These are phyloP conservation scores for Torulaspora globosa DNA, from an alignment of 1,139 yeast species.

Conservation along the genomic window DNA sequence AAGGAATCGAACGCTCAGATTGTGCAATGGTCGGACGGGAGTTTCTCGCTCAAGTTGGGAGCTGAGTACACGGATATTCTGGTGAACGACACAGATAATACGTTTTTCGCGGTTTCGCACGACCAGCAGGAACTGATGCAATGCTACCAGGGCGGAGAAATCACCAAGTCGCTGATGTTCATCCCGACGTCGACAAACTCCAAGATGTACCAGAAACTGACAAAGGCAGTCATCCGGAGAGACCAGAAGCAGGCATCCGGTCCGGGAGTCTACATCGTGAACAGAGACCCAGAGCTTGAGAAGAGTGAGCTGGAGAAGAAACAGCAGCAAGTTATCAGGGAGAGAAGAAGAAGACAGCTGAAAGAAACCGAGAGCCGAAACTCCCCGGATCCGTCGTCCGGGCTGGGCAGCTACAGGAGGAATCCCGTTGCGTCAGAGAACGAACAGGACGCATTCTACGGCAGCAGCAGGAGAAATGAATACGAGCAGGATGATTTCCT, in stretches of 20 bases:
- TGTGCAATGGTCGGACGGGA: slow-evolving; percentile 92
- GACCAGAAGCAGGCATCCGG: slow-evolving; percentile 49
- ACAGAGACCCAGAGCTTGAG: slow-evolving; percentile 81
- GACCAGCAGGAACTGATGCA: slow-evolving; percentile 71
- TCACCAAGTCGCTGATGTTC: slow-evolving; percentile 59
- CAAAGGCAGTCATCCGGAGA: slow-evolving; percentile 69
- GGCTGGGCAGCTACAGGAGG: slow-evolving; percentile 26
- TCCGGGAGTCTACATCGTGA: slow-evolving; percentile 70
- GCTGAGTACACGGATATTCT: slow-evolving; percentile 79
- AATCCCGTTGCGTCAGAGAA: slow-evolving; percentile 23
- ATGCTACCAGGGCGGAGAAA: slow-evolving; percentile 41
- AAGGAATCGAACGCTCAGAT: slow-evolving; percentile 89
- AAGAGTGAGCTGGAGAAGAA: slow-evolving; percentile 78
- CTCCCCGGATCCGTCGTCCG: slow-evolving; percentile 33
- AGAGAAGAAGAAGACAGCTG: slow-evolving; percentile 61
- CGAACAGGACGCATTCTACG: slow-evolving; percentile 16
- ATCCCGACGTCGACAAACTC: slow-evolving; percentile 87
- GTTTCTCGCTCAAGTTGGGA: slow-evolving; percentile 80
- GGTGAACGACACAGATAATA: slow-evolving; percentile 63
- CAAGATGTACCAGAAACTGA: slow-evolving; percentile 72
- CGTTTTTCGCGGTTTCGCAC: slow-evolving; percentile 67
- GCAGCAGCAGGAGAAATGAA: slow-evolving; percentile 34
- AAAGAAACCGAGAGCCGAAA: slow-evolving; percentile 52
- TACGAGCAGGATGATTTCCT: slow-evolving; percentile 45
- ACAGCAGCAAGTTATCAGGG: slow-evolving; percentile 65